These are phyloP conservation scores for Hippophae tibetana DNA, from an alignment of 306 rosid species.

Conservation along the genomic window DNA sequence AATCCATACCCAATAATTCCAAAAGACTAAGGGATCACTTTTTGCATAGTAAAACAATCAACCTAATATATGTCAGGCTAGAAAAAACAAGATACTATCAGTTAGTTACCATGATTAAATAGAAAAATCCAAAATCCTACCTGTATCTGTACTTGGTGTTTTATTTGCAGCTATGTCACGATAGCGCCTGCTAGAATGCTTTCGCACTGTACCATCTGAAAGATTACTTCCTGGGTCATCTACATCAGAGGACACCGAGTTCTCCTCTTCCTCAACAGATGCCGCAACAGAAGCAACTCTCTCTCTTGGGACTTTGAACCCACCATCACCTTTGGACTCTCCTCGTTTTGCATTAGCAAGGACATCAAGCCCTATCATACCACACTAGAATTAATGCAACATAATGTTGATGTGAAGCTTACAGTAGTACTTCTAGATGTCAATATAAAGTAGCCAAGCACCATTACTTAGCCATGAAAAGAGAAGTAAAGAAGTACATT, in stretches of 20 bases:
- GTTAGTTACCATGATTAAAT: background rate
- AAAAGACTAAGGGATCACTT: too few species aligned
- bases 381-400: conserved; percentile 6
- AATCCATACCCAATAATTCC: too few species aligned
- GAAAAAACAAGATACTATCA: background rate
- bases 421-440: too few species aligned
- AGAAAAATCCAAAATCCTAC: background rate
- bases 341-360: conserved; percentile 72
- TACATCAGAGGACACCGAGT: conserved; percentile 26
- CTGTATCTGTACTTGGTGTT: conserved; percentile 34
- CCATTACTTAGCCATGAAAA: background rate
- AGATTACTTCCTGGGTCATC: conserved; percentile 36
- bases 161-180: conserved; percentile 46
- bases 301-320: conserved; percentile 72
- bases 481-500: background rate
- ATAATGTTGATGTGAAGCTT: background rate
- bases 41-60: too few species aligned
- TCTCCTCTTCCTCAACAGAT: conserved; percentile 62
- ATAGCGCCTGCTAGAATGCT: conserved; percentile 41
- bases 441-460: background rate
- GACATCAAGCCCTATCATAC: conserved; percentile 66
- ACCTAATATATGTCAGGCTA: background rate
- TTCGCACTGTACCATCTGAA: conserved; percentile 9
- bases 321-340: conserved; percentile 39
- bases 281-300: conserved; percentile 51